Conservation (phyloP, 768 basidiomycete genomes). For the Piloderma croceum region DNA sequence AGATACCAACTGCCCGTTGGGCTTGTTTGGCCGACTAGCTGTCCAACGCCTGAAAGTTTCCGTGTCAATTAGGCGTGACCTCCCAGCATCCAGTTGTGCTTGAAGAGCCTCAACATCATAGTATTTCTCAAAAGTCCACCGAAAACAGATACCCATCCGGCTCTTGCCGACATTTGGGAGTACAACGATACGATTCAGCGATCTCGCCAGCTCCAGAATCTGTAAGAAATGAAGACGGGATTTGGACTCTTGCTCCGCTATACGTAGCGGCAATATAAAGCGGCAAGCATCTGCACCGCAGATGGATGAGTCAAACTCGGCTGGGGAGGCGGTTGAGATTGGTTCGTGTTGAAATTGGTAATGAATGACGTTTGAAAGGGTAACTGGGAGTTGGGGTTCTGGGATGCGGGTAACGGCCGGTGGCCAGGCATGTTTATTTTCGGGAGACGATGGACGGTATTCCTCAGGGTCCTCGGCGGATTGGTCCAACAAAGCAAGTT, state of each 20-base stretch:
- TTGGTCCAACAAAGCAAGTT: constrained; percentile 18
- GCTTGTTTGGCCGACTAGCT: constrained; percentile 21
- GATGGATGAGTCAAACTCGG: constrained; percentile 16
- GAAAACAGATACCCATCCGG: constrained; percentile 46
- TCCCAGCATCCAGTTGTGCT: constrained; percentile 11
- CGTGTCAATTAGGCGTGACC: constrained; percentile 25
- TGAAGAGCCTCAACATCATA: constrained; percentile 33
- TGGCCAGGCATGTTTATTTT: constrained; percentile 20
- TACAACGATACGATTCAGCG: constrained; percentile 51
- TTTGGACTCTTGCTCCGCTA: constrained; percentile 57
- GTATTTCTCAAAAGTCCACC: constrained; percentile 44
- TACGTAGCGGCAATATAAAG: constrained; percentile 44
- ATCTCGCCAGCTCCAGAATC: constrained; percentile 41
- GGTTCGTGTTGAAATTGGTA: not conserved
- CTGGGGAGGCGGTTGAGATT: constrained; percentile 1
- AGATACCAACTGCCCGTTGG: constrained; percentile 35
- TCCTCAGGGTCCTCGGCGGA: constrained; percentile 14
- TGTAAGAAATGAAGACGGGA: constrained; percentile 52
- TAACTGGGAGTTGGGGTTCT: constrained; percentile 10
- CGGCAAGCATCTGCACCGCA: constrained; percentile 29
- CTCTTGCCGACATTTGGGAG: constrained; percentile 57
- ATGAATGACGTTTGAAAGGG: not conserved
- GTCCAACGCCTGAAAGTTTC: constrained; percentile 37
- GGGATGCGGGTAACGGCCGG: constrained; percentile 32
- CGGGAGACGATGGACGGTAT: constrained; percentile 4